phyloP scores from a whole-genome alignment of 192 early-diverging fungal genomes.

The Entomortierella lignicola region DNA sequence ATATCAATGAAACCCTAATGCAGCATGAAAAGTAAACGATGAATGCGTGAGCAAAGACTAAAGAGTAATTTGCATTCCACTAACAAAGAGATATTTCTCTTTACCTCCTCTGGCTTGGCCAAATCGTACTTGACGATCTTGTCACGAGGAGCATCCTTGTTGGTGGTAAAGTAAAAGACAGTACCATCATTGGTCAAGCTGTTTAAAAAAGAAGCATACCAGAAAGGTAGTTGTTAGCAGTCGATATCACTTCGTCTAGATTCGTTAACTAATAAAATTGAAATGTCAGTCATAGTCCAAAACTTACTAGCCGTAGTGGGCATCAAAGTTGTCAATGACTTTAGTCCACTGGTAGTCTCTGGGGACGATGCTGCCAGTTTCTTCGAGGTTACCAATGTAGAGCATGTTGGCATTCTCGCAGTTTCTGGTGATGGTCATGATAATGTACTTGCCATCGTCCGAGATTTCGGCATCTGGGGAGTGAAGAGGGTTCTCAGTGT shows the following conservation, averaged over 20 bases:
- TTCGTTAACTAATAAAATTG: background rate
- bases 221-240: background rate
- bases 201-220: background rate
- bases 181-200: conserved; percentile 69
- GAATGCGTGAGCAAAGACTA: too few species aligned
- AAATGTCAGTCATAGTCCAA: background rate
- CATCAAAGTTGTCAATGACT: conserved; percentile 65
- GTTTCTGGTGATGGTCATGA: conserved; percentile 58
- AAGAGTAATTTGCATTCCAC: too few species aligned
- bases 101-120: conserved; percentile 60
- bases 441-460: conserved; percentile 71
- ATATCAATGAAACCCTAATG: conserved; percentile 68
- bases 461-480: conserved; percentile 42
- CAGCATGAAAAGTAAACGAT: too few species aligned
- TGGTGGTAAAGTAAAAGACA: conserved; percentile 71
- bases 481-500: conserved; percentile 61
- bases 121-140: conserved; percentile 74
- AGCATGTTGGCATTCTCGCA: conserved; percentile 63
- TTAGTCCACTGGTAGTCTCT: conserved; percentile 53
- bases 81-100: background rate
- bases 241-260: background rate
- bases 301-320: conserved; percentile 55
- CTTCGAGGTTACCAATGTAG: conserved; percentile 53
- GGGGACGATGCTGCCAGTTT: conserved; percentile 16
- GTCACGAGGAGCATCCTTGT: conserved; percentile 67